These are phyloP conservation scores for Ceratonia siliqua DNA, from an alignment of 306 rosid species.

Conservation along the genomic window DNA sequence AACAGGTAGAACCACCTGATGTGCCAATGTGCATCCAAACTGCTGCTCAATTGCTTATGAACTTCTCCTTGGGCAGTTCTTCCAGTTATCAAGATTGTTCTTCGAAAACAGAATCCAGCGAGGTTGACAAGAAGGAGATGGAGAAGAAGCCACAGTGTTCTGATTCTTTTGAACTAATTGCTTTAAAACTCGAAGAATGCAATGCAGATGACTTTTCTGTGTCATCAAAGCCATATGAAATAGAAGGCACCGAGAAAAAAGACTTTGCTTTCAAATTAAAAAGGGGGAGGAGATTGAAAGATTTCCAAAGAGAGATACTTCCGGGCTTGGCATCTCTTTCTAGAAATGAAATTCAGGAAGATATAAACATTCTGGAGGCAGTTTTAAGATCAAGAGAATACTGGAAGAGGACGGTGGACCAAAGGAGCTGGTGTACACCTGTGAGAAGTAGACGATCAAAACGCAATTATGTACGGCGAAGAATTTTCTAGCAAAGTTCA, in stretches of 20 bases:
- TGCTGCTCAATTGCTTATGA: constrained; percentile 52
- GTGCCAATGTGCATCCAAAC: constrained; percentile 33
- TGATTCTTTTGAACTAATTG: constrained; percentile 57
- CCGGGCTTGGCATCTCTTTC: constrained; percentile 65
- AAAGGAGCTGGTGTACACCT: constrained; percentile 48
- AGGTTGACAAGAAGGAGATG: constrained; percentile 27
- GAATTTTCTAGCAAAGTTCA: constrained; percentile 23
- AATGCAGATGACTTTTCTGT: constrained; percentile 39
- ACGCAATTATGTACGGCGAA: constrained; percentile 34
- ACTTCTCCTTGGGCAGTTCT: constrained; percentile 42
- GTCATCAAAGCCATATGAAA: constrained; percentile 42
- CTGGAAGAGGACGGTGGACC: constrained; percentile 43
- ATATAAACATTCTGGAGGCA: constrained; percentile 56
- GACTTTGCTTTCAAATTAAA: constrained; percentile 47
- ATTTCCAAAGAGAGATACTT: constrained; percentile 64
- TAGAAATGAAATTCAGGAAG: constrained; percentile 59
- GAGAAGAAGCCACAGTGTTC: constrained; percentile 37
- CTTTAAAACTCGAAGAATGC: constrained; percentile 45
- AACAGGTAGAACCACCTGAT: constrained; percentile 41
- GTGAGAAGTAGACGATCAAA: constrained; percentile 49
- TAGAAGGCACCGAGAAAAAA: constrained; percentile 19
- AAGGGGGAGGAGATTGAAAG: constrained; percentile 65
- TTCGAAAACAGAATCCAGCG: constrained; percentile 15
- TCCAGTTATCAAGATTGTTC: constrained; percentile 31
- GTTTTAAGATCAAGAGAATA: constrained; percentile 66